Conservation (phyloP, 202 grass and related monocot species). For the Eragrostis tef region DNA sequence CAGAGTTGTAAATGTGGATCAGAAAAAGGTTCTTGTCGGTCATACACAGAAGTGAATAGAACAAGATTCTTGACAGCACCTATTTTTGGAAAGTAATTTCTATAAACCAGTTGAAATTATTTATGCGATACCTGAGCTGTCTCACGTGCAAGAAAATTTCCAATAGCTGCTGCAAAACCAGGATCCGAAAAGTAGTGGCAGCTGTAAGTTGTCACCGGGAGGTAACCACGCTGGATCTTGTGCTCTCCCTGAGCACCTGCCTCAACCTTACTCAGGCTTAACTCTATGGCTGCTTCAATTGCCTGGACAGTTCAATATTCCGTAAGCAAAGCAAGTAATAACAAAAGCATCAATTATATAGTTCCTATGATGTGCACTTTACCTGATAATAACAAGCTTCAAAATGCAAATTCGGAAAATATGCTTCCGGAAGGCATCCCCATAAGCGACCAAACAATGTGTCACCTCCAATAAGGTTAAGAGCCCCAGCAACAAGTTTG, state of each 20-base stretch:
- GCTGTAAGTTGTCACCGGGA: conserved; percentile 92
- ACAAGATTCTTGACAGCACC: conserved; percentile 3
- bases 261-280: conserved; percentile 86
- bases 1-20: conserved; percentile 16
- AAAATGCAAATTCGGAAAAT: conserved; percentile 96
- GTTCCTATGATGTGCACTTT: conserved; percentile 33
- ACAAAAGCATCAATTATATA: conserved; percentile 4
- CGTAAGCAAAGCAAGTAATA: conserved; percentile 31
- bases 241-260: conserved; percentile 98
- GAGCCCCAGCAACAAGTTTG: conserved; percentile 80
- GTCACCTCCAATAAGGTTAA: conserved; percentile 92
- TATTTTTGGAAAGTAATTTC: conserved; percentile 22
- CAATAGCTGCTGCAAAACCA: conserved; percentile 80
- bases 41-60: conserved; percentile 37
- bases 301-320: conserved; percentile 59
- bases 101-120: conserved; percentile 2
- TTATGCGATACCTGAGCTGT: conserved; percentile 70
- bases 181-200: conserved; percentile 85
- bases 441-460: conserved; percentile 92
- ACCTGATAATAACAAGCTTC: conserved; percentile 99
- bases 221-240: conserved; percentile 96
- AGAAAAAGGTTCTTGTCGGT: conserved; percentile 36
- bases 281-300: conserved; percentile 93
- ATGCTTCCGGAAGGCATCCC: conserved; percentile 81
- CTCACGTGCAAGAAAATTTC: conserved; percentile 68